Evolutionary conservation across 495 filamentous ascomycete genomes (phyloP).

Genomic region (Platismatia glauca): DNA sequence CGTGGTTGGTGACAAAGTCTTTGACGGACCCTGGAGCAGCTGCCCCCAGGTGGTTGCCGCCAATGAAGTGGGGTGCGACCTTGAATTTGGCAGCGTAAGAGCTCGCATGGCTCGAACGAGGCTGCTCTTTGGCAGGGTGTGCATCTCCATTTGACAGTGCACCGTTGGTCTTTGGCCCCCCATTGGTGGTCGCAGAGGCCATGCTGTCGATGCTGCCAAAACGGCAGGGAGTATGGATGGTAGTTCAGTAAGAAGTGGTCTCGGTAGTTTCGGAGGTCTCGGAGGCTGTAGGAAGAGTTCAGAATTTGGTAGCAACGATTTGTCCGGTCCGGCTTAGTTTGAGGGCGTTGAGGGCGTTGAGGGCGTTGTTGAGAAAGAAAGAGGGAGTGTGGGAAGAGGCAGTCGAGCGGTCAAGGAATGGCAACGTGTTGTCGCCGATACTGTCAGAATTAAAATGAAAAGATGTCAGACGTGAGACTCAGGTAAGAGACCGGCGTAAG

Average conservation of each 20-base stretch:
- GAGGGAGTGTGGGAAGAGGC: background rate
- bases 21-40: constrained; percentile 75
- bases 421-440: background rate
- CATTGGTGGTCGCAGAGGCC: constrained; percentile 19
- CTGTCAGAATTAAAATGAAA: background rate
- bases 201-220: constrained; percentile 10
- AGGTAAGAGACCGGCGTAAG: background rate
- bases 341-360: too few species aligned
- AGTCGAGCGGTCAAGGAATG: background rate
- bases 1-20: constrained; percentile 83
- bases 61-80: constrained; percentile 87
- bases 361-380: background rate
- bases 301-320: background rate
- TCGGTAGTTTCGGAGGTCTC: too few species aligned
- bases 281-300: background rate
- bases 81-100: constrained; percentile 69
- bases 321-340: background rate
- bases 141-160: constrained; percentile 34
- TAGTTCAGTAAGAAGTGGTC: background rate
- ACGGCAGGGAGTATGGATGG: background rate
- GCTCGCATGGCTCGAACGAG: constrained; percentile 30
- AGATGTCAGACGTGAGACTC: background rate
- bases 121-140: constrained; percentile 36
- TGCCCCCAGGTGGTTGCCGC: constrained; percentile 75
- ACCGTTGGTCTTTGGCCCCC: constrained; percentile 23